Evolutionary conservation across 352 stramenopile species (phyloP).

Genomic region (Pythium guiyangense): DNA sequence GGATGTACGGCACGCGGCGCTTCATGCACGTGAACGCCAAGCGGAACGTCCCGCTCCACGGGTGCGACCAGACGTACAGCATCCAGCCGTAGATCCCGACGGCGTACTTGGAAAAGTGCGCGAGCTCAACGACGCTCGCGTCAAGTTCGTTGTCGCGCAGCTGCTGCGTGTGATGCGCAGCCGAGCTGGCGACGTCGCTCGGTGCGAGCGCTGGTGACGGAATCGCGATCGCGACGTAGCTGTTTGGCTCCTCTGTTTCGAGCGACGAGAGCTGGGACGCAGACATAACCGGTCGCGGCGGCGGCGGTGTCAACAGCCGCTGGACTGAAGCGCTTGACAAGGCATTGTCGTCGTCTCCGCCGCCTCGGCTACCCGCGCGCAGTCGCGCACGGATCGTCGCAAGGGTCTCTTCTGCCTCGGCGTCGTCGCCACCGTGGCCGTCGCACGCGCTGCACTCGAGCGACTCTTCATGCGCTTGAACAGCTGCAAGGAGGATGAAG

Average conservation of each 20-base stretch:
- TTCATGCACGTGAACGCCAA: slow-evolving; percentile 77
- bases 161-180: slow-evolving; percentile 3
- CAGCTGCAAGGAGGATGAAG: slow-evolving; percentile 74
- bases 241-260: slow-evolving; percentile 15
- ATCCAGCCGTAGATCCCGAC: slow-evolving; percentile 89
- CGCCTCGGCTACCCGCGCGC: slow-evolving; percentile 8
- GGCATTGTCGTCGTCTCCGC: not conserved
- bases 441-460: slow-evolving; percentile 23
- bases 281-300: slow-evolving; percentile 8
- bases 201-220: slow-evolving; percentile 15
- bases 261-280: slow-evolving; percentile 19
- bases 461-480: slow-evolving; percentile 74
- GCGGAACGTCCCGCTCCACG: slow-evolving; percentile 73
- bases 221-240: slow-evolving; percentile 53
- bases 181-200: slow-evolving; percentile 17
- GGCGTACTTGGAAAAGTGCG: slow-evolving; percentile 84
- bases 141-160: slow-evolving; percentile 45
- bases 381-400: slow-evolving; percentile 45
- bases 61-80: slow-evolving; percentile 88
- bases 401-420: slow-evolving; percentile 44
- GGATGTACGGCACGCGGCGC: slow-evolving; percentile 53
- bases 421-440: slow-evolving; percentile 17
- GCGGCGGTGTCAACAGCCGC: not conserved
- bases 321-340: not conserved
- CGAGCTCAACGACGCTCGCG: slow-evolving; percentile 53